Conservation (phyloP, 2,329 filamentous ascomycete species). For the Pseudogymnoascus sp. region DNA sequence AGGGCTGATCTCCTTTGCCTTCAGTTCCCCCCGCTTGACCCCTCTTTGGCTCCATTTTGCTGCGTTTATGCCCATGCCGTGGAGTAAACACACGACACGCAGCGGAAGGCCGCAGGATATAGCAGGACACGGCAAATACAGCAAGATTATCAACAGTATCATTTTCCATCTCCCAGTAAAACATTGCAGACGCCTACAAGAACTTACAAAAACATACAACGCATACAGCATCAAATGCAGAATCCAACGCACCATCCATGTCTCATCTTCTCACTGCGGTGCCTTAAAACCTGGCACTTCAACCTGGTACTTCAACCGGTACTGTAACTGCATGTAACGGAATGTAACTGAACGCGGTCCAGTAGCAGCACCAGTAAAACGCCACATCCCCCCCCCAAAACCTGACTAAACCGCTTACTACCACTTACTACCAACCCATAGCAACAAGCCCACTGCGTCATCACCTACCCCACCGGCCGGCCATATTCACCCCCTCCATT, state of each 20-base stretch:
- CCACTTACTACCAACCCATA: not conserved
- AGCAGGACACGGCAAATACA: not conserved
- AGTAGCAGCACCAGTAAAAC: not conserved
- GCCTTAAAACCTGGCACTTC: not conserved
- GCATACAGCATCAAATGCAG: constrained; percentile 2
- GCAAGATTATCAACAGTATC: not conserved
- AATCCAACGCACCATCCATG: not conserved
- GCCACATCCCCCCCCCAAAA: not conserved
- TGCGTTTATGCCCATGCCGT: not conserved
- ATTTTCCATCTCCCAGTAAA: not conserved
- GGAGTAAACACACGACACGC: not conserved
- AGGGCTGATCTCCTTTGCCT: not conserved
- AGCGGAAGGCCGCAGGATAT: not conserved
- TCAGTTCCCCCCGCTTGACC: not conserved
- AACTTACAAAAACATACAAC: not conserved
- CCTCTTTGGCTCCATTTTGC: not conserved
- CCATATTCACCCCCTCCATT: constrained; percentile 1
- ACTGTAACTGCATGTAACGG: not conserved
- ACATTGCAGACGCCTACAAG: not conserved
- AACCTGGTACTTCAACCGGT: not conserved
- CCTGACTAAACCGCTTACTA: not conserved
- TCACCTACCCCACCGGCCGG: not conserved
- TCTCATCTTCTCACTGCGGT: not conserved
- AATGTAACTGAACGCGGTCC: constrained; percentile 3
- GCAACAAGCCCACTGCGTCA: not conserved